These are phyloP conservation scores for Musa itinerans DNA, from an alignment of 176 grass and related monocot genomes.

Conservation along the genomic window DNA sequence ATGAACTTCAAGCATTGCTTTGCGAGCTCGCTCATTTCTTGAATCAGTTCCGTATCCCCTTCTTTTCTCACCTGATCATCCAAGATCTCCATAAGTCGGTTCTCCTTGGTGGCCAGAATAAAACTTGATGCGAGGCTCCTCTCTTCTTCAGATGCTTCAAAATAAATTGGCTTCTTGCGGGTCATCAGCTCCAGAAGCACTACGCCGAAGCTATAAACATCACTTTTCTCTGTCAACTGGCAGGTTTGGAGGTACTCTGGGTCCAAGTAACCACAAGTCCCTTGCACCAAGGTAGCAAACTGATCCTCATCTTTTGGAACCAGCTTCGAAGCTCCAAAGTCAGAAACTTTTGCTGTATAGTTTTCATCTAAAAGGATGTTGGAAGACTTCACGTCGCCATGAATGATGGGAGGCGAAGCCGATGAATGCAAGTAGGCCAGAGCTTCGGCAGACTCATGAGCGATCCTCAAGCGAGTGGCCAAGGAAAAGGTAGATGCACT, in stretches of 20 bases:
- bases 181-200: slow-evolving; percentile 2
- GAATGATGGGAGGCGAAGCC: background rate
- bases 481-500: background rate
- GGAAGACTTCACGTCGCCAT: too few species aligned
- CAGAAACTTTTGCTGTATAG: too few species aligned
- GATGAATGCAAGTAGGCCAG: slow-evolving; percentile 4
- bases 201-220: slow-evolving; percentile 8
- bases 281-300: too few species aligned
- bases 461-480: too few species aligned
- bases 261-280: too few species aligned
- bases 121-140: slow-evolving; percentile 4
- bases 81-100: background rate
- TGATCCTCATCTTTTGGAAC: too few species aligned
- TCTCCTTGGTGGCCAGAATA: background rate
- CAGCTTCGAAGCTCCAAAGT: too few species aligned
- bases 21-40: background rate
- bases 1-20: background rate
- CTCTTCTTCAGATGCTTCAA: background rate
- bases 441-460: too few species aligned
- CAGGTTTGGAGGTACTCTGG: too few species aligned
- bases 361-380: too few species aligned
- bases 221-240: background rate
- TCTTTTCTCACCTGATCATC: background rate
- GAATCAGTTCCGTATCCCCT: background rate
- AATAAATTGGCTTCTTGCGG: background rate